Base-by-base conservation (phyloP, 75 land plant species). In the Gnetum montanum region DNA sequence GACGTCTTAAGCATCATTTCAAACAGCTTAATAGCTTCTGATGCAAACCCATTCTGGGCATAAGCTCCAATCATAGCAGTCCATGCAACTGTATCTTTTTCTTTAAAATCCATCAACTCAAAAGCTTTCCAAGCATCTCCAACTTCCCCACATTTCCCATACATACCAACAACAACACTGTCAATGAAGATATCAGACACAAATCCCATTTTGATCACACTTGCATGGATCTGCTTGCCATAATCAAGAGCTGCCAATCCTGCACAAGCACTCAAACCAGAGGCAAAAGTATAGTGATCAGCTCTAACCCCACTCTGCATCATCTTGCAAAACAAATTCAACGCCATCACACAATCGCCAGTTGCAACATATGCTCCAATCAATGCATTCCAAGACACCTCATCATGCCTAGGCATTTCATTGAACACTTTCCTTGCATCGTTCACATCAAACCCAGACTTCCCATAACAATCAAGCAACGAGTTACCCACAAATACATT, bases 391-490 rank as follows among this genome's bases (percentile, higher is more conserved):
- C 67, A 65, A 7, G 67, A 31, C 23, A 65, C 48, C 15, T 59
- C 64, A 58, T 61, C 44, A 28, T 33, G 49, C 18, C 19, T 11
- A 5, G 31, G 35, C 49, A 65, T 65, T 29, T 29, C 26, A 10
- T 46, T 11, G 46, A 82, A 82, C 59, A 73, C 41, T 38, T 35
- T 52, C 2, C 16, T 7, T 8, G 66, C 74, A 46, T 77, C 74
- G 2, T 59, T 34, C 37, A 73, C 62, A 45, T 52, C 31, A n/a
- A n/a, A n/a, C 30, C 70, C 71, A 53, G 77, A 77, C 61, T 77
- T 77, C 11, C 61, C 43, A 49, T 77, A 77, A 75, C 73, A 60
- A 31, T 77, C 76, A 40, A 73, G 45, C 25, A 82, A 54, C 15
- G 85, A 62, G 33, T 70, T 77, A 20, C 35, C 71, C 10, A 77